Percentiles rank a stretch among this genome's conserved stretches.
phyloP scores from a whole-genome alignment of 176 grass and related monocot species.

The Carex littledalei region DNA sequence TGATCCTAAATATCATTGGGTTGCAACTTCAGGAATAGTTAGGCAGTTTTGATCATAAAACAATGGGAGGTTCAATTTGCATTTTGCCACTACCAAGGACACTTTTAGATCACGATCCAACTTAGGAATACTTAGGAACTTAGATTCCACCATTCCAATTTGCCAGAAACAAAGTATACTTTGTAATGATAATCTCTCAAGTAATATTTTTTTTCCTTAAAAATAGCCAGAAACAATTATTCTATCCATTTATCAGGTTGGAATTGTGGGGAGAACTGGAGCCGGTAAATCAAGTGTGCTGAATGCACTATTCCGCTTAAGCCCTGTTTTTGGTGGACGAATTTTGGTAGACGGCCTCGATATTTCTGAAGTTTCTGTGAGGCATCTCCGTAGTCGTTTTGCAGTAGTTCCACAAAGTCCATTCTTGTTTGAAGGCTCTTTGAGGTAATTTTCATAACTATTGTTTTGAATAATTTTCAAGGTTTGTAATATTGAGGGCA shows the following conservation, averaged over 20 bases:
- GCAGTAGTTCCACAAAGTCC: conserved; percentile 86
- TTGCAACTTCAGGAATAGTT: not conserved
- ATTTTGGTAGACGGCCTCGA: conserved; percentile 75
- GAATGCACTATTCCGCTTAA: conserved; percentile 78
- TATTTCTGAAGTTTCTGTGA: conserved; percentile 53
- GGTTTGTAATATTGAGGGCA: not conserved
- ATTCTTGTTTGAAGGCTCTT: conserved; percentile 82
- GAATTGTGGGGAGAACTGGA: conserved; percentile 92
- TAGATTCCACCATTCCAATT: not conserved
- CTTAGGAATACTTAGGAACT: not conserved
- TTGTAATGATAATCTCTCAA: not conserved
- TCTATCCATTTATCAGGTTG: conserved; percentile 52
- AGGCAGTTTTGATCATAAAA: not conserved
- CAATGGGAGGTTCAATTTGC: not conserved
- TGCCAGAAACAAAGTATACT: not conserved
- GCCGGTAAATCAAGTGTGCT: conserved; percentile 95
- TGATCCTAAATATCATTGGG: not conserved
- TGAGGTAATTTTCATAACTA: conserved; percentile 46
- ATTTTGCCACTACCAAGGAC: not conserved
- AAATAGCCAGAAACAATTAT: conserved; percentile 4
- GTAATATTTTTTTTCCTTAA: not conserved
- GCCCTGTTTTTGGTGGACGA: conserved; percentile 55
- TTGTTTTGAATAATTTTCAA: conserved; percentile 5
- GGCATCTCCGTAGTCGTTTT: conserved; percentile 64
- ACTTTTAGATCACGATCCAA: not conserved